phyloP scores from a whole-genome alignment of 2,329 filamentous ascomycete species.

The Beauveria caledonica region DNA sequence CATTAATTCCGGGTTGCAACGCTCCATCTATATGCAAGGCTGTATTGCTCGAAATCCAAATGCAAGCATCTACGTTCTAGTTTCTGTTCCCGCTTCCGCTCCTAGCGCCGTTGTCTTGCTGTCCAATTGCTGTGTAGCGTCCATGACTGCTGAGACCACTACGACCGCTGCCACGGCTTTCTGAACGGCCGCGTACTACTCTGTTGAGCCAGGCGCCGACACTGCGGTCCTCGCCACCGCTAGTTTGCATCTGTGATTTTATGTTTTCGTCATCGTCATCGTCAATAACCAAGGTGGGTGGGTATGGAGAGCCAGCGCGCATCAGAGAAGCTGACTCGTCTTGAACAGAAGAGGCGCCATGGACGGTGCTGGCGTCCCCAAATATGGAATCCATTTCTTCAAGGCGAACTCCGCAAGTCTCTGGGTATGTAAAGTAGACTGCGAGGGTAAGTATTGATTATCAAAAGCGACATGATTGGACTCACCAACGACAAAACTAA shows the following conservation, averaged over 20 bases:
- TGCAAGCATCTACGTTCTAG: conserved; percentile 23
- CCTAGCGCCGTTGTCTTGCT: conserved; percentile 28
- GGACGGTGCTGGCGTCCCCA: conserved; percentile 80
- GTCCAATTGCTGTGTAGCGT: conserved; percentile 34
- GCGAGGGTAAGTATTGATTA: conserved; percentile 15
- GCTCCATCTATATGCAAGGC: conserved; percentile 4
- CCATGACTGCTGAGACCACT: conserved; percentile 31
- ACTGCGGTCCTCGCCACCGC: conserved; percentile 30
- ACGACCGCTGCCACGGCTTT: conserved; percentile 29
- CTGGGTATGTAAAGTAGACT: conserved; percentile 98
- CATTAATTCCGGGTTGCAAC: not conserved
- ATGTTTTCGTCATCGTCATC: conserved; percentile 50
- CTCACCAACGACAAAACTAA: conserved; percentile 93
- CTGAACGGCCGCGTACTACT: conserved; percentile 31
- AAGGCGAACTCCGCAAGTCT: conserved; percentile 88
- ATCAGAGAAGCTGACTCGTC: conserved; percentile 80
- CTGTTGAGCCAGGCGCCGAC: conserved; percentile 43
- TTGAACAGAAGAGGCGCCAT: conserved; percentile 66
- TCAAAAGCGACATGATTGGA: conserved; percentile 16
- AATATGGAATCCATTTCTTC: conserved; percentile 97
- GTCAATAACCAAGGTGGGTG: conserved; percentile 67
- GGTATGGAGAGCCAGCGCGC: conserved; percentile 62
- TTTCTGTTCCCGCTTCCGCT: conserved; percentile 18
- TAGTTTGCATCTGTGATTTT: conserved; percentile 31
- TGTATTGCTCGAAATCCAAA: conserved; percentile 27